Percentiles rank a stretch among this genome's conserved stretches.
phyloP scores from a whole-genome alignment of 257 asterid genomes.

The Solanum ossicruentum region DNA sequence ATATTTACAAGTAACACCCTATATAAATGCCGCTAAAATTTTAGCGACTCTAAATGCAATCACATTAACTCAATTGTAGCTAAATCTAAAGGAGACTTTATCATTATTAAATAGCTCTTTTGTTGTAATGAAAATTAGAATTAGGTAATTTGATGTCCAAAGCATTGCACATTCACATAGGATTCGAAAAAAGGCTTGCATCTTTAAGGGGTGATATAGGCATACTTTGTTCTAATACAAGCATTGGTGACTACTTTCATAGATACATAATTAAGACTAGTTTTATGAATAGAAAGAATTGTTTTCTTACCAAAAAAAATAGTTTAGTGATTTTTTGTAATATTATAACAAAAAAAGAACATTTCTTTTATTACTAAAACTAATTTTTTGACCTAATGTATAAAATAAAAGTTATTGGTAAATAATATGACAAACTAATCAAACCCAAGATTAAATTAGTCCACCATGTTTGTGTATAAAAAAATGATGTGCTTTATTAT shows the following conservation, averaged over 20 bases:
- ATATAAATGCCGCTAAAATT: too few species aligned
- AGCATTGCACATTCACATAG: accelerated
- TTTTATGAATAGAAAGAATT: background rate
- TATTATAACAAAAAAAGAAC: background rate
- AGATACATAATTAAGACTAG: background rate
- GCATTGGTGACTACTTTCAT: background rate
- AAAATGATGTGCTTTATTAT: background rate
- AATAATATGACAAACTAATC: background rate
- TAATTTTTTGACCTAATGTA: background rate
- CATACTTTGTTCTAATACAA: background rate
- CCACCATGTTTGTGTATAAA: background rate
- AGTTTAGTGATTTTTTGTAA: too few species aligned
- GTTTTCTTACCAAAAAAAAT: too few species aligned
- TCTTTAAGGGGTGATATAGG: background rate
- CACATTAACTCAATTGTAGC: too few species aligned
- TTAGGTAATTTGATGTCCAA: background rate
- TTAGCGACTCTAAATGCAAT: too few species aligned
- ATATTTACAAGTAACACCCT: too few species aligned
- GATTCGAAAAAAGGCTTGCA: background rate
- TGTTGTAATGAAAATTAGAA: background rate
- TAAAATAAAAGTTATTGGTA: background rate
- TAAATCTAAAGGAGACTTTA: too few species aligned
- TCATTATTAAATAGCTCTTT: too few species aligned
- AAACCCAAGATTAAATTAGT: background rate
- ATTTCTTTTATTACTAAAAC: background rate